phyloP scores from a whole-genome alignment of 1,284 basidiomycete species.

The Cryptococcus floricola region DNA sequence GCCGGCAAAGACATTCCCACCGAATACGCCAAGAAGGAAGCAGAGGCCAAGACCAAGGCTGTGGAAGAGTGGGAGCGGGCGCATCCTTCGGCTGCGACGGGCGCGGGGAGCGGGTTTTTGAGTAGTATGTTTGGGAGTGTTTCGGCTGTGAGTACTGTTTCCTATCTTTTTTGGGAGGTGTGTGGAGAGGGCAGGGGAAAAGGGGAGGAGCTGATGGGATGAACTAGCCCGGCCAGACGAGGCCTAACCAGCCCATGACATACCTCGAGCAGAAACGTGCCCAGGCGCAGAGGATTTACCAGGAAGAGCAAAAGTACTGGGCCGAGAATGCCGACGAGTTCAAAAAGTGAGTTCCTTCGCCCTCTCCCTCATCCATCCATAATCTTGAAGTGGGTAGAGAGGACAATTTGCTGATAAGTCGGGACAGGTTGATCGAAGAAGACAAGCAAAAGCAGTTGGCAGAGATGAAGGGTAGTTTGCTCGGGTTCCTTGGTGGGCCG shows the following conservation, averaged over 20 bases:
- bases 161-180: conserved; percentile 28
- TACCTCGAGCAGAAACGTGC: conserved; percentile 86
- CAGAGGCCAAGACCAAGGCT: conserved; percentile 69
- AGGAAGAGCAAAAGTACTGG: conserved; percentile 85
- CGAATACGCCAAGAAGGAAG: conserved; percentile 85
- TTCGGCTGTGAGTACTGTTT: conserved; percentile 37
- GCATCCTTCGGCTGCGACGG: conserved; percentile 44
- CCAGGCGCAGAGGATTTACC: conserved; percentile 78
- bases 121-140: conserved; percentile 60
- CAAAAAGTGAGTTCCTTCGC: conserved; percentile 53
- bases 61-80: conserved; percentile 77
- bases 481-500: conserved; percentile 38
- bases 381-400: neutral
- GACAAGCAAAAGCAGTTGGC: conserved; percentile 73
- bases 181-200: neutral
- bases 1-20: conserved; percentile 79
- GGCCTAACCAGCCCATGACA: conserved; percentile 60
- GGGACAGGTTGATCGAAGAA: conserved; percentile 54
- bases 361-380: neutral
- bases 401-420: neutral
- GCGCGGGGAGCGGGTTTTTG: conserved; percentile 50
- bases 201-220: neutral
- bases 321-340: conserved; percentile 74
- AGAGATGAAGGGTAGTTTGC: conserved; percentile 54
- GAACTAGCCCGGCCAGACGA: conserved; percentile 24